Percentiles rank a stretch among this genome's conserved stretches.
These are phyloP conservation scores for Plasmodium gaboni DNA, from an alignment of 169 alveolate genomes.

Conservation along the genomic window DNA sequence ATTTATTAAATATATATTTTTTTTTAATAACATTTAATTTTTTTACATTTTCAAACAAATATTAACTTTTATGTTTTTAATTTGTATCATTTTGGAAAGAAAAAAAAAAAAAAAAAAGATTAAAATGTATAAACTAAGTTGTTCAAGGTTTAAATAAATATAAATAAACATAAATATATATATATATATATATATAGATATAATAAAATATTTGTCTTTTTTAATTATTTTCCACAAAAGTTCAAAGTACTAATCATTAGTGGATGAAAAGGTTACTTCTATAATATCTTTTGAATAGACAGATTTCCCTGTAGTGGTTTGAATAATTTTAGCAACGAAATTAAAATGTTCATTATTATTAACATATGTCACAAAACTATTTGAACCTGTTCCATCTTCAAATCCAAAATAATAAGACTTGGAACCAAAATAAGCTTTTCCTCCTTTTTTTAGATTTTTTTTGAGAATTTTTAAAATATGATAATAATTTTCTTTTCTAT, in stretches of 20 bases:
- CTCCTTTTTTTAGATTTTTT: conserved; percentile 19
- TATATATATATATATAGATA: too few relatives aligned
- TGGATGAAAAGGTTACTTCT: conserved; percentile 33
- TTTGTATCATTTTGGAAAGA: not conserved
- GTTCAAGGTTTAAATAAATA: too few relatives aligned
- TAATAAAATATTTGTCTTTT: too few relatives aligned
- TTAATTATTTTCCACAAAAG: too few relatives aligned
- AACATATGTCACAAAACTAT: conserved; percentile 45
- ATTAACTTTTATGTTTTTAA: conserved; percentile 49
- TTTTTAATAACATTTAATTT: not conserved
- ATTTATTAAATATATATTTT: too few relatives aligned
- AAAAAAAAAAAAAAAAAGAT: too few relatives aligned
- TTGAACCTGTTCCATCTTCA: conserved; percentile 74
- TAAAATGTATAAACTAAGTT: too few relatives aligned
- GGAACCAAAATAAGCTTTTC: conserved; percentile 70
- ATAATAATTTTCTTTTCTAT: conserved; percentile 71
- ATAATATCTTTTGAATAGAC: conserved; percentile 62
- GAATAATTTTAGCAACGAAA: conserved; percentile 42
- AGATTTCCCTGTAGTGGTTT: conserved; percentile 32
- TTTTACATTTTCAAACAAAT: conserved; percentile 27
- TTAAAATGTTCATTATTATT: conserved; percentile 36
- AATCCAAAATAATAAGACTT: conserved; percentile 73
- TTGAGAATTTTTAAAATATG: conserved; percentile 34
- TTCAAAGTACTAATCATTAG: not conserved
- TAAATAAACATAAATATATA: too few relatives aligned